Percentiles rank a stretch among this genome's conserved stretches.
Conservation (phyloP, 2,329 filamentous ascomycete genomes). For the Aspergillus sp. region DNA sequence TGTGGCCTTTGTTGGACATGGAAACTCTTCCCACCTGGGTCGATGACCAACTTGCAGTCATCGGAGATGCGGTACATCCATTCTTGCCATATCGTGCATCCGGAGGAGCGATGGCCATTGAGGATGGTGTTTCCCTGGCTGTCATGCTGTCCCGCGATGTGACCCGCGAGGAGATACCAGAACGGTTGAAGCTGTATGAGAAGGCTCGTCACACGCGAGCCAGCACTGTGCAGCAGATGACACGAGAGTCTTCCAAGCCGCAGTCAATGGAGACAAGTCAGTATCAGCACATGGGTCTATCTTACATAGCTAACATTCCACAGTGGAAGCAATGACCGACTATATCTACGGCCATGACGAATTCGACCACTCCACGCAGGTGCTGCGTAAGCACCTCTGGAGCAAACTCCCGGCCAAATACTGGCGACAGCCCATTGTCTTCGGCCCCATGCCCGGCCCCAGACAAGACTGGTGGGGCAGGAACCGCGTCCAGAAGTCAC, state of each 20-base stretch:
- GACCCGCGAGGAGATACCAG: slow-evolving; percentile 49
- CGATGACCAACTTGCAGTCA: slow-evolving; percentile 55
- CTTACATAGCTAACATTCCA: not conserved
- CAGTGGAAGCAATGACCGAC: slow-evolving; percentile 22
- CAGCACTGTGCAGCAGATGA: slow-evolving; percentile 58
- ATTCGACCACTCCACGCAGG: slow-evolving; percentile 55
- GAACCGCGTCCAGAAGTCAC: slow-evolving; percentile 25
- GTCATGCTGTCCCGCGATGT: slow-evolving; percentile 57
- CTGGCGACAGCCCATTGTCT: slow-evolving; percentile 50
- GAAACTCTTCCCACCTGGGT: slow-evolving; percentile 58
- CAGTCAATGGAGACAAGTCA: slow-evolving; percentile 21
- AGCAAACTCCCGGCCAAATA: slow-evolving; percentile 45
- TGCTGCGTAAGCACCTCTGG: slow-evolving; percentile 50
- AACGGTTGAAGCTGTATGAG: slow-evolving; percentile 62
- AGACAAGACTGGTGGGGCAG: slow-evolving; percentile 36
- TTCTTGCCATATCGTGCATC: slow-evolving; percentile 66
- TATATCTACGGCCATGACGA: slow-evolving; percentile 64
- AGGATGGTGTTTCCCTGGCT: slow-evolving; percentile 63
- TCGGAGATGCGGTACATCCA: slow-evolving; percentile 70
- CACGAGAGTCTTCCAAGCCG: slow-evolving; percentile 45
- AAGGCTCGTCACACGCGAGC: slow-evolving; percentile 60
- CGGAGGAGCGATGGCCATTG: slow-evolving; percentile 65
- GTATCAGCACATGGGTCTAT: not conserved
- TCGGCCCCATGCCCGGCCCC: slow-evolving; percentile 52
- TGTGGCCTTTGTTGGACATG: slow-evolving; percentile 66